Base-by-base conservation (phyloP, 1,284 basidiomycete genomes). In the Cryptococcus wingfieldii region DNA sequence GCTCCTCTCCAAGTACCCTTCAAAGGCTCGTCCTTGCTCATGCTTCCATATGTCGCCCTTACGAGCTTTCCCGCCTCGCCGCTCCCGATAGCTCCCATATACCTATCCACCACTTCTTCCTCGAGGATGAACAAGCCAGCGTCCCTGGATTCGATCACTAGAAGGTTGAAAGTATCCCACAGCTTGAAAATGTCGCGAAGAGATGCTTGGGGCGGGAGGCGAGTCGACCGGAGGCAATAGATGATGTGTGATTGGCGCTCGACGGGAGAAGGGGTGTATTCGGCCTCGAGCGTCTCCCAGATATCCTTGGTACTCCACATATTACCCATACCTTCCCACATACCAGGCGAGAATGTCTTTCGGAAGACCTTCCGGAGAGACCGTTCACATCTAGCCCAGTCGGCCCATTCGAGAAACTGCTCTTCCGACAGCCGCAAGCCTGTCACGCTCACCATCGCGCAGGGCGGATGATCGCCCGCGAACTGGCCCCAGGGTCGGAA, bases 261-360 rank as follows among this genome's bases (percentile, higher is more conserved):
- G 16, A 27, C 18, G 4, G 48, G 48, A n/a, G 48, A 50, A 12
- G 48, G 48, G 31, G 41, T 38, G 37, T 50, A 50, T 18, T 50
- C 48, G 5, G 12, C 31, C 19, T 50, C 48, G 4, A 50, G 38
- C 4, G 18, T 27, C 14, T 50, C 37, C 48, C 48, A 50, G 18
- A 50, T 50, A n/a, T 50, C 48, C 14, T 38, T 19, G 12, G 27
- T 27, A 19, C 48, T 50, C 48, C 48, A 50, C 48, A 50, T 23
- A 4, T 27, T 10, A 8, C 48, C 48, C 10, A 50, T 19, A 13
- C 18, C 8, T 5, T 38, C 31, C 48, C 48, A 50, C 48, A 50
- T 50, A 10, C 16, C 48, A 9, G 25, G 12, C 5, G 18, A 12
- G 16, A 50, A 50, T 13, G 31, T 50, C 34, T 16, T 8, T 19